phyloP scores from a whole-genome alignment of 352 stramenopile genomes.

The Globisporangium irregulare region DNA sequence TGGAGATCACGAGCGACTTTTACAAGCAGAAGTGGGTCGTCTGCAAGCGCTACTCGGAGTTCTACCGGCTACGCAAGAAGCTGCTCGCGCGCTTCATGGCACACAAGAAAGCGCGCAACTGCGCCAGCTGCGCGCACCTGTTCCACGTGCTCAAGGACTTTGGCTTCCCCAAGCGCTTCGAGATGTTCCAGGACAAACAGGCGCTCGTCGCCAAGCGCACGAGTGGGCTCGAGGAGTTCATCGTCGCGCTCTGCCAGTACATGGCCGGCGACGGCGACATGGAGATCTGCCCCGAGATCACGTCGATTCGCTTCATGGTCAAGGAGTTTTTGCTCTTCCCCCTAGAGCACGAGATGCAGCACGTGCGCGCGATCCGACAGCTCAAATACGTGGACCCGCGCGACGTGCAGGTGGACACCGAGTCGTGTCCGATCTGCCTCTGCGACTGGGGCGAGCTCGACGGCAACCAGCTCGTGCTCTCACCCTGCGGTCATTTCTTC shows the following conservation, averaged over 20 bases:
- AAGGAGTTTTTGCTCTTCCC: constrained; percentile 86
- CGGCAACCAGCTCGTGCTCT: constrained; percentile 78
- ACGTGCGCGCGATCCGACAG: constrained; percentile 75
- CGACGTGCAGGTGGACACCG: constrained; percentile 77
- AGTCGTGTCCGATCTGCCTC: constrained; percentile 80
- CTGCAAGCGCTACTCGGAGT: constrained; percentile 86
- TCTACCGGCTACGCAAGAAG: constrained; percentile 78
- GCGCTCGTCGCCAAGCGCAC: constrained; percentile 63
- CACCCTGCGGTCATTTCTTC: constrained; percentile 83
- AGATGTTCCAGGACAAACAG: constrained; percentile 71
- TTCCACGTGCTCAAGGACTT: constrained; percentile 64
- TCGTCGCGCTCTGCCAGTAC: constrained; percentile 71
- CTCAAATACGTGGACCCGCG: constrained; percentile 84
- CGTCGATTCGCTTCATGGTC: constrained; percentile 58
- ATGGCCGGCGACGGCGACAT: constrained; percentile 45
- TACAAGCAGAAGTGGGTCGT: constrained; percentile 90
- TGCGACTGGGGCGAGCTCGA: constrained; percentile 83
- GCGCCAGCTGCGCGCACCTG: constrained; percentile 50
- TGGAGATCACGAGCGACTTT: constrained; percentile 86
- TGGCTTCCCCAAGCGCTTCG: constrained; percentile 65
- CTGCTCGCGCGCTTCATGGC: constrained; percentile 52
- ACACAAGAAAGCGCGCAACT: constrained; percentile 57
- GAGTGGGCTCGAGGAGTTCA: constrained; percentile 72
- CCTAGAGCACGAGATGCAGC: constrained; percentile 75
- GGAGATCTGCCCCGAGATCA: constrained; percentile 64